Base-by-base conservation (phyloP, 257 asterid genomes). In the Buddleja alternifolia region DNA sequence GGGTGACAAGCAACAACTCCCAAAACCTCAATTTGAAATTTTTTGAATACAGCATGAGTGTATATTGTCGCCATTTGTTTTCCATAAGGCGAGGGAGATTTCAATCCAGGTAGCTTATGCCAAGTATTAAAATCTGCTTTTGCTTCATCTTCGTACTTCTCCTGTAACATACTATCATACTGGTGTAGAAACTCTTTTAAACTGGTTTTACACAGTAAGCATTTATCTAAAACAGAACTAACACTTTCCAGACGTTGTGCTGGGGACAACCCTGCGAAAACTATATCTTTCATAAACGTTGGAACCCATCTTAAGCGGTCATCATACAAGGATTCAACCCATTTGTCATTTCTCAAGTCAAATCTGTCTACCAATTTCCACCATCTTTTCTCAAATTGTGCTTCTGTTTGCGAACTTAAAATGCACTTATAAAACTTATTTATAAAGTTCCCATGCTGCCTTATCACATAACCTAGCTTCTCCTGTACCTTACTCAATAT, bases 1-100 rank as follows among this genome's bases (percentile, higher is more conserved):
- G 90, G 90, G 74, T 77, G 85, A 67, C 87, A 84, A 20, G 87
- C 87, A 62, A 84, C 87, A 41, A 75, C 90, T 59, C 90, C 90
- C 60, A 84, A 59, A 75, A 81, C 84, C 85, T 84, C 87, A 40
- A 75, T 77, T 75, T 84, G 85, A 75, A 84, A 84, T 73, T 84
- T 84, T 72, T 72, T 81, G 80, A 84, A 84, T 54, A 81, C 75
- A 7, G 82, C 68, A 72, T 79, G 76, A 48, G 87, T 81, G 67
- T 84, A 84, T 61, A 73, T 54, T n/a, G 66, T 50, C 37, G 82
- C 70, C 87, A 84, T 74, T 62, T 81, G 87, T 64, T 79, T 84
- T 15, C 77, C 87, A 39, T 65, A 84, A 52, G 87, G 90, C 10
- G 90, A 84, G 7, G 90, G 87, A 67, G 87, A 79, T 65, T 74